Percentiles rank a stretch among this genome's conserved stretches.
These are phyloP conservation scores for Vigna hirtella DNA, from an alignment of 306 rosid genomes.

Conservation along the genomic window DNA sequence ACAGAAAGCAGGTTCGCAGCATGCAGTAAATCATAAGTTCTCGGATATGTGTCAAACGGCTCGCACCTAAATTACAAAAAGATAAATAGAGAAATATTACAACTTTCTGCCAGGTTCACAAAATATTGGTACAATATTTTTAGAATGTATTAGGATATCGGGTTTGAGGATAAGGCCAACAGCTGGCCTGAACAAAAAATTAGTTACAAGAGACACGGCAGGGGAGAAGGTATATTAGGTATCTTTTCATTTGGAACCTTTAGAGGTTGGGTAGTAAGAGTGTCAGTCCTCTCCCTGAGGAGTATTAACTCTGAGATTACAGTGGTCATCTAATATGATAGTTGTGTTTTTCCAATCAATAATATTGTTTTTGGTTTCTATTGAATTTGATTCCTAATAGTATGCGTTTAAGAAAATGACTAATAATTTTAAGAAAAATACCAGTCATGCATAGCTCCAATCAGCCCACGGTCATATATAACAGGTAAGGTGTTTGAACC, in stretches of 20 bases:
- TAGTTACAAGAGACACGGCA: neutral
- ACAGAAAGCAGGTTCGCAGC: conserved; percentile 79
- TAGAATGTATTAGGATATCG: neutral
- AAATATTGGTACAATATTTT: conserved; percentile 17
- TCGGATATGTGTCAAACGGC: conserved; percentile 94
- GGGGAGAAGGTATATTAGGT: neutral
- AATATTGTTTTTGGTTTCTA: neutral
- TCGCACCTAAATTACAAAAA: conserved; percentile 77
- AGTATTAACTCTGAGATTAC: neutral
- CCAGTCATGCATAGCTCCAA: conserved; percentile 97
- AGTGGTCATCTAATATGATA: no score
- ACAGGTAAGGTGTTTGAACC: conserved; percentile 95
- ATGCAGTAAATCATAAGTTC: conserved; percentile 90
- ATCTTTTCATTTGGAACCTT: neutral
- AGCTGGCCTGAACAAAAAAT: neutral
- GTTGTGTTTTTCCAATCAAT: neutral
- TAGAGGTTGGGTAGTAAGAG: neutral
- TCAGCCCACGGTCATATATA: conserved; percentile 91
- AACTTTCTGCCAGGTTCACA: conserved; percentile 30
- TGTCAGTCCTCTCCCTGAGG: neutral
- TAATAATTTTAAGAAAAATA: conserved; percentile 40
- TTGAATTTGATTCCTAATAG: neutral
- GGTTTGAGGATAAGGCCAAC: neutral
- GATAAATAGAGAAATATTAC: conserved; percentile 27
- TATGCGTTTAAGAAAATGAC: neutral